These are phyloP conservation scores for Verbascum thapsus DNA, from an alignment of 257 asterid genomes.

Conservation along the genomic window DNA sequence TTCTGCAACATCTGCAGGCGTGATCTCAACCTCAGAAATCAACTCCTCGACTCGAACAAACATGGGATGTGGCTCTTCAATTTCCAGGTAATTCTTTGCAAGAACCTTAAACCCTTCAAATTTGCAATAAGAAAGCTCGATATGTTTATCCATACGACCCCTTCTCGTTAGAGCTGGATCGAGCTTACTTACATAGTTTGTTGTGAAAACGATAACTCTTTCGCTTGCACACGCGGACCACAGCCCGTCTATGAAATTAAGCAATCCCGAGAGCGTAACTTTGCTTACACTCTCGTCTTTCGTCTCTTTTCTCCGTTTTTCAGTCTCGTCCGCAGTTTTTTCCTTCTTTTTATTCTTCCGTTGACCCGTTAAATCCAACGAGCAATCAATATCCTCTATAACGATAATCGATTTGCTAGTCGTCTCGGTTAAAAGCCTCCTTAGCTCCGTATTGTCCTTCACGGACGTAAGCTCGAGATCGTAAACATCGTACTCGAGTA, in stretches of 20 bases:
- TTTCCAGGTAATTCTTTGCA: slow-evolving; percentile 41
- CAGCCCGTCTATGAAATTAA: slow-evolving; percentile 41
- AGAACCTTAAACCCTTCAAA: slow-evolving; percentile 42
- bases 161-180: slow-evolving; percentile 44
- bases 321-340: slow-evolving; percentile 28
- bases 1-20: slow-evolving; percentile 48
- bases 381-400: slow-evolving; percentile 52
- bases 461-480: slow-evolving; percentile 48
- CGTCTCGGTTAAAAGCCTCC: slow-evolving; percentile 41
- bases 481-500: slow-evolving; percentile 39
- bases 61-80: slow-evolving; percentile 32
- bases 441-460: slow-evolving; percentile 37
- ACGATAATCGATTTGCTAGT: slow-evolving; percentile 41
- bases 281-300: slow-evolving; percentile 40
- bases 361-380: slow-evolving; percentile 37
- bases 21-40: slow-evolving; percentile 34
- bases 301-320: slow-evolving; percentile 9
- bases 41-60: slow-evolving; percentile 31
- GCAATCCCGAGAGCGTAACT: slow-evolving; percentile 41
- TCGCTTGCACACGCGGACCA: slow-evolving; percentile 46
- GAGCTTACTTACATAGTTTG: slow-evolving; percentile 37
- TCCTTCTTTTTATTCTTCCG: slow-evolving; percentile 30
- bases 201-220: slow-evolving; percentile 42
- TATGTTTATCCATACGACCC: slow-evolving; percentile 45
- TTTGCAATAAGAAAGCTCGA: slow-evolving; percentile 41